Conservation (phyloP, 2,329 filamentous ascomycete genomes). For the Talaromyces sp. region DNA sequence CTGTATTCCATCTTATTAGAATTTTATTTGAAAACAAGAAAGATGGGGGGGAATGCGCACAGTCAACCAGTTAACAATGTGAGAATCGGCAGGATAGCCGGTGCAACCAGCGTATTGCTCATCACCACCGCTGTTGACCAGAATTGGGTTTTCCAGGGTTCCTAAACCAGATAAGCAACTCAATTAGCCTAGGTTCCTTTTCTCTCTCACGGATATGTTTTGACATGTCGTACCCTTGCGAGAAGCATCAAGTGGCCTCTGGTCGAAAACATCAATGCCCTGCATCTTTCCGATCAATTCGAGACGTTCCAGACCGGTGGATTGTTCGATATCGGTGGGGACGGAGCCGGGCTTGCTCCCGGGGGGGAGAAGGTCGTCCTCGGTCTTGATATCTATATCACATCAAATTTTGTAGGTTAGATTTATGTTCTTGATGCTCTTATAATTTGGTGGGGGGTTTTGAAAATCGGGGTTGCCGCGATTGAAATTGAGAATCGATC, state of each 20-base stretch:
- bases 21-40: neutral
- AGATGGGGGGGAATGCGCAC: conserved; percentile 47
- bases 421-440: neutral
- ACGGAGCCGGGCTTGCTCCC: conserved; percentile 78
- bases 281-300: conserved; percentile 99
- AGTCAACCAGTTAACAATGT: conserved; percentile 84
- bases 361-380: conserved; percentile 77
- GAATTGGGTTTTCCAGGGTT: conserved; percentile 83
- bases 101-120: conserved; percentile 98
- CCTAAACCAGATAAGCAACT: conserved; percentile 43
- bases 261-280: conserved; percentile 95
- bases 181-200: neutral
- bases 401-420: conserved; percentile 1
- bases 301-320: conserved; percentile 95
- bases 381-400: conserved; percentile 68
- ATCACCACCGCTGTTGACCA: conserved; percentile 84
- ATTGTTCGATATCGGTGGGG: conserved; percentile 89
- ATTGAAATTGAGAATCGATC: neutral
- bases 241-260: conserved; percentile 90
- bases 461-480: neutral
- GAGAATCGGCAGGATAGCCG: conserved; percentile 85
- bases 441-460: neutral
- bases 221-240: conserved; percentile 59
- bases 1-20: conserved; percentile 39
- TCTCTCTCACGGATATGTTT: neutral